Evolutionary conservation across 768 basidiomycete species (phyloP), one percentile per base, ranked within the genome.

Genomic region (Melanogaster broomeanus): DNA sequence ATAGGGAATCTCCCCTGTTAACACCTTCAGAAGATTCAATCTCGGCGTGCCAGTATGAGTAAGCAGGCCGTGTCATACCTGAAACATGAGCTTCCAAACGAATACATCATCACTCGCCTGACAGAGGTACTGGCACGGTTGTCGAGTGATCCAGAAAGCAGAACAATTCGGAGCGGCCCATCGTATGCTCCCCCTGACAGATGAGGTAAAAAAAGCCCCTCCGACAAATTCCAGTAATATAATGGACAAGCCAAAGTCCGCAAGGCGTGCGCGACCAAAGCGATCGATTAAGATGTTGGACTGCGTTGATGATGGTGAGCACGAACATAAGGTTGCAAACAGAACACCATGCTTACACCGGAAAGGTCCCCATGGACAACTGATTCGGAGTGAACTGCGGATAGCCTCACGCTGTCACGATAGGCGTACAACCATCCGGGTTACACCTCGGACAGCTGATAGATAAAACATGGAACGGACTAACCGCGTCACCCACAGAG

Each of bases 171-270:
- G 59, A 46, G 76, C 77, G 8, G 74, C 71, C 75, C 76, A 77
- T 2, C 77, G 69, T 22, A 76, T 68, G n/a, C 73, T 71, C 8
- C 76, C 77, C 16, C 40, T 24, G 42, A 49, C 22, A 16, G 43
- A 16, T 70, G 73, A 73, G 13, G 67, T 68, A 40, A 63, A 59
- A 19, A 56, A 66, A 25, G 59, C 59, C 61, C 65, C 6, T 21
- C 63, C 61, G 28, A 68, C 60, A 47, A 72, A 62, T 48, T 75
- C 72, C n/a, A 61, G 60, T 15, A 71, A 60, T 44, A 76, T 68
- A 28, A 56, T 74, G n/a, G 74, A 77, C 6, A 77, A 58, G 5
- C 76, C 77, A 53, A 77, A 77, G 49, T 77, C 77, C 51, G 71
- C 72, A n/a, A 78, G 56, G 13, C 67, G 65, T 2, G 70, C 75